phyloP scores from a whole-genome alignment of 164 flowering plant species.

The Vitis cinerea region DNA sequence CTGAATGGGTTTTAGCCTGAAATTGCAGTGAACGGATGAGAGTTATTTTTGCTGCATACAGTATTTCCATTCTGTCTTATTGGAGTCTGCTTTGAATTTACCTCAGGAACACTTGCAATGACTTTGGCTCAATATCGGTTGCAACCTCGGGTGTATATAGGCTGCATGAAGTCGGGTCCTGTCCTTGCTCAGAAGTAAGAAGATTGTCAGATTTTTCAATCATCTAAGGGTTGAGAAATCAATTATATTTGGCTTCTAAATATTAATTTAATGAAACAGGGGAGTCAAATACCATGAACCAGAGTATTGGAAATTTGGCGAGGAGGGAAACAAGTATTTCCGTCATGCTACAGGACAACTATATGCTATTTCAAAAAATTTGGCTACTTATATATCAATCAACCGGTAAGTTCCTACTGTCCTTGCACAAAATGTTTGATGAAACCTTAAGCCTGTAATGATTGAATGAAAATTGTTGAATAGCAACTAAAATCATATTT shows the following conservation, averaged over 20 bases:
- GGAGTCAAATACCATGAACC: conserved; percentile 76
- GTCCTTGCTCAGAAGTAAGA: conserved; percentile 66
- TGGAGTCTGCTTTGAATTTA: neutral
- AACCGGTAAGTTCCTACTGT: conserved; percentile 46
- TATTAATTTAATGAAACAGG: conserved; percentile 26
- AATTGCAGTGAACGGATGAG: conserved; percentile 1
- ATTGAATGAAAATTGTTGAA: neutral
- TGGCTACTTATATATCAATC: conserved; percentile 56
- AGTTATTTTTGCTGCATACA: no score
- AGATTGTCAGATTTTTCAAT: neutral
- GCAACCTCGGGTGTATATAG: conserved; percentile 64
- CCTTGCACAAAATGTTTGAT: neutral
- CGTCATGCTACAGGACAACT: conserved; percentile 86
- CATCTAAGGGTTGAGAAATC: neutral
- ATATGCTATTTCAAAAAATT: conserved; percentile 68
- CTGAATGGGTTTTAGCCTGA: neutral
- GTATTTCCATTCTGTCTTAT: neutral
- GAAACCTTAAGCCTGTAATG: neutral
- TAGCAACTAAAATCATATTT: neutral
- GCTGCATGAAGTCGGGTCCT: conserved; percentile 90
- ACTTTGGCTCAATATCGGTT: conserved; percentile 39
- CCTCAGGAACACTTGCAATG: conserved; percentile 53
- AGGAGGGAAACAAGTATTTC: conserved; percentile 62
- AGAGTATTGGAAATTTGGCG: conserved; percentile 80
- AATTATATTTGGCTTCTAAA: neutral